Conservation (phyloP, 164 flowering plant genomes). For the Umbilicus rupestris region DNA sequence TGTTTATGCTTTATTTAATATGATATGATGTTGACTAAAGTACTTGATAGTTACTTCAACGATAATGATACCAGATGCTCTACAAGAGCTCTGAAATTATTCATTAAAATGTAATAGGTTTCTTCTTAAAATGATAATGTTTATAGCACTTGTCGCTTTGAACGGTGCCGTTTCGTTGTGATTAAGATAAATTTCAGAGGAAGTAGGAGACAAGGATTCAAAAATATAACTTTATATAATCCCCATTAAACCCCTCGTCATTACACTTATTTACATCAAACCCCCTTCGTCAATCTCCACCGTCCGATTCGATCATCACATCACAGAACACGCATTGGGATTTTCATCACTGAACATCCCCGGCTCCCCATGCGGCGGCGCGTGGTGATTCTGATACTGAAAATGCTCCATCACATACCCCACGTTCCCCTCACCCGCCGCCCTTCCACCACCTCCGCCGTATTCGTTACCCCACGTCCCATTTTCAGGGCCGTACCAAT, state of each 20-base stretch:
- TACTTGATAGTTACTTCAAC: conserved; percentile 2
- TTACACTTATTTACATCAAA: conserved; percentile 1
- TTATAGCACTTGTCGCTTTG: no score
- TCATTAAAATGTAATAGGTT: no score
- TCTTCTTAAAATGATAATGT: no score
- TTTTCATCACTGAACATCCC: conserved; percentile 48
- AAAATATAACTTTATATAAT: no score
- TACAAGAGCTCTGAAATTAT: neutral
- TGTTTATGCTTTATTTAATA: neutral
- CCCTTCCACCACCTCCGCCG: conserved; percentile 4
- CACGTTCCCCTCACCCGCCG: neutral
- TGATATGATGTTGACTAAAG: conserved; percentile 7
- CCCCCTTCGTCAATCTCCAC: neutral
- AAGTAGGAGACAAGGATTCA: no score
- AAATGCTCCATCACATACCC: conserved; percentile 15
- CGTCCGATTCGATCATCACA: conserved; percentile 17
- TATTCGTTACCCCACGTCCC: conserved; percentile 3
- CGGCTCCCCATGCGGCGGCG: conserved; percentile 19
- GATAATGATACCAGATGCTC: neutral
- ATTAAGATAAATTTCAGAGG: no score
- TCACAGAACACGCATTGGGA: conserved; percentile 38
- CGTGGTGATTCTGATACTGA: conserved; percentile 3
- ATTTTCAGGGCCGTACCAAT: conserved; percentile 14
- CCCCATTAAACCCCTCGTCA: no score
- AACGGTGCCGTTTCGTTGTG: no score